Base-by-base conservation (phyloP, 1,284 basidiomycete genomes). In the Leccinum subspadiceum region DNA sequence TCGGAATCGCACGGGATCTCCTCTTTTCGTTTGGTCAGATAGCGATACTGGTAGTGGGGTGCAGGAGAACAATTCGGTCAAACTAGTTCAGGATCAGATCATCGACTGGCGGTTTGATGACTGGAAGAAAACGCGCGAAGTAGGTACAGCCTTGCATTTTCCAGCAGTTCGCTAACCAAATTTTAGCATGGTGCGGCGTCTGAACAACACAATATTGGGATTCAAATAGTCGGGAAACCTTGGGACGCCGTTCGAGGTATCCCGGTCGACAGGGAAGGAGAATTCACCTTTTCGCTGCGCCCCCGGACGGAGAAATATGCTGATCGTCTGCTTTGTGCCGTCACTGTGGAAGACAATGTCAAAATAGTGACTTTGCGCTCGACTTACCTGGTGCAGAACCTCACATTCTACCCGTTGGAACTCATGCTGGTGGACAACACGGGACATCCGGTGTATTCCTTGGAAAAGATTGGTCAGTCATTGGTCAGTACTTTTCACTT, bases 41-140 rank as follows among this genome's bases (percentile, higher is more conserved):
- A 73, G 80, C 10, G 86, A 90, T 54, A 81, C 81, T 48, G 81
- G 74, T 62, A 71, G 71, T 24, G 77, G 75, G 60, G 72, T 76
- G 8, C 81, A 81, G 53, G 82, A 84, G 59, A 69, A 75, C 6
- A 73, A 77, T 35, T 75, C 80, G 54, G 76, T 83, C 50, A 86
- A 84, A 71, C 79, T 92, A 58, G 75, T 82, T 31, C 86, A 96
- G 65, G 90, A 91, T 50, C 83, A 91, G 64, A 87, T 84, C 2
- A 80, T 93, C 13, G 96, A 98, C 55, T 99, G 97, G 97, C 82
- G 95, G 60, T 99, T 99, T 69, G 95, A 98, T 71, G 96, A 99
- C 69, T 96, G 94, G 90, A 92, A 91, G 74, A 89, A 89, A 7
- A 90, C 94, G 78, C 88, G 97, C 72, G 97, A 99, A 79, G 94